phyloP scores from a whole-genome alignment of 2,329 filamentous ascomycete species.

The Boeremia lycopersici region DNA sequence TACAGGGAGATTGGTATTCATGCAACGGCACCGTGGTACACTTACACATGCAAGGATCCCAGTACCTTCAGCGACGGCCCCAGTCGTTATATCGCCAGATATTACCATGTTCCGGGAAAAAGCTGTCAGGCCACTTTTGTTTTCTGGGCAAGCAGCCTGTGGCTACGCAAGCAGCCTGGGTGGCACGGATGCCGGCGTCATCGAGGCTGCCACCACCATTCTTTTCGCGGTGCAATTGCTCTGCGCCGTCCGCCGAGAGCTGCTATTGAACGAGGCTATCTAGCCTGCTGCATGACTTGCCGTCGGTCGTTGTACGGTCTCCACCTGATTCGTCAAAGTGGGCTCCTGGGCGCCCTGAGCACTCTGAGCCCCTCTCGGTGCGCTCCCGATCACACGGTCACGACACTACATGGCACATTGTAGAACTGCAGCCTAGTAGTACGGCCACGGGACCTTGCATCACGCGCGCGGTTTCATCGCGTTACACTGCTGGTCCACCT shows the following conservation, averaged over 20 bases:
- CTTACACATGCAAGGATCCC: constrained; percentile 7
- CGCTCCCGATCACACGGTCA: too few species aligned
- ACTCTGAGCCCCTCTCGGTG: too few species aligned
- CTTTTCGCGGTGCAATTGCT: background rate
- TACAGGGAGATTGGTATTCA: constrained; percentile 8
- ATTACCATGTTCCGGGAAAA: constrained; percentile 3
- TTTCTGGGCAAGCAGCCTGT: background rate
- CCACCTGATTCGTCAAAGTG: too few species aligned
- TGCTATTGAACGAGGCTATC: background rate
- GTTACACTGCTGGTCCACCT: background rate
- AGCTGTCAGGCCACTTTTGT: constrained; percentile 2
- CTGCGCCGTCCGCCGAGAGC: background rate
- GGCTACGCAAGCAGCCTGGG: background rate
- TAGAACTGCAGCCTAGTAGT: background rate
- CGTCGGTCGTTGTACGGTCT: too few species aligned
- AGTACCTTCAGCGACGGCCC: background rate
- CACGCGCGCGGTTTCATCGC: background rate
- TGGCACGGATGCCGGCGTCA: background rate
- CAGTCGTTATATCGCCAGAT: background rate
- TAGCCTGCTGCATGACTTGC: background rate
- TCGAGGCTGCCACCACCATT: background rate
- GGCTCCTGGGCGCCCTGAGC: too few species aligned
- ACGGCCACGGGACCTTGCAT: constrained; percentile 3
- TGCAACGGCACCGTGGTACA: constrained; percentile 1
- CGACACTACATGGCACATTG: background rate